Evolutionary conservation across 2,329 filamentous ascomycete species (phyloP), one percentile per base, ranked within the genome.

Genomic region (Colletotrichum ledebouriae): DNA sequence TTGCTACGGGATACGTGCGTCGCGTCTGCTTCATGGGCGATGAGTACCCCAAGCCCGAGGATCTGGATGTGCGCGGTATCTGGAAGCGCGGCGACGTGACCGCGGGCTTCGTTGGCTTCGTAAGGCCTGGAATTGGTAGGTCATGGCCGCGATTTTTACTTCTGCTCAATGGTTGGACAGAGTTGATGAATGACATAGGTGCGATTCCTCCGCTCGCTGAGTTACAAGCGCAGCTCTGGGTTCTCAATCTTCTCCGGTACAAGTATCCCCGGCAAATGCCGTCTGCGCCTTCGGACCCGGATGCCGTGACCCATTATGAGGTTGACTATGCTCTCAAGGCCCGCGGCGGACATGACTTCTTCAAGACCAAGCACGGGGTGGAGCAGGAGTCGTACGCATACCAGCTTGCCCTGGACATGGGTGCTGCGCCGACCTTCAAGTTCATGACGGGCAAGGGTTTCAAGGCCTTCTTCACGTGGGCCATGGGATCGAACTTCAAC

Each of bases 11-110:
- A 0, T 86, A 86, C 71, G 74, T 73, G 0, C 78, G 79, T 25
- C 73, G 74, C 2, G 83, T 85, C 52, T 73, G 72, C 0, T 85
- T 84, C 70, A 73, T 85, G 9, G 72, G 75, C 13, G 69, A 72
- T 0, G 72, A 72, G 1, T 84, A 83, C 61, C 82, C 85, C 0
- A 78, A 76, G 5, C 81, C 85, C 6, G 75, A 82, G 55, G 82
- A 87, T 53, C 76, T 81, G 20, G 82, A 84, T 67, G 83, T 88
- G 13, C 83, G 86, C n/a, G 79, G 83, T 17, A 80, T 90, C 53
- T 89, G 88, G 74, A 78, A 76, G 29, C 62, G 73, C 3, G 75
- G 74, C 3, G 78, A 83, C 39, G 75, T 80, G 1, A 76, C 77
- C 0, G 71, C 84, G 0, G 82, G 77, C 3, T 85, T 82, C 70